Evolutionary conservation across 2,329 filamentous ascomycete species (phyloP).

Genomic region (Trichoderma endophyticum): DNA sequence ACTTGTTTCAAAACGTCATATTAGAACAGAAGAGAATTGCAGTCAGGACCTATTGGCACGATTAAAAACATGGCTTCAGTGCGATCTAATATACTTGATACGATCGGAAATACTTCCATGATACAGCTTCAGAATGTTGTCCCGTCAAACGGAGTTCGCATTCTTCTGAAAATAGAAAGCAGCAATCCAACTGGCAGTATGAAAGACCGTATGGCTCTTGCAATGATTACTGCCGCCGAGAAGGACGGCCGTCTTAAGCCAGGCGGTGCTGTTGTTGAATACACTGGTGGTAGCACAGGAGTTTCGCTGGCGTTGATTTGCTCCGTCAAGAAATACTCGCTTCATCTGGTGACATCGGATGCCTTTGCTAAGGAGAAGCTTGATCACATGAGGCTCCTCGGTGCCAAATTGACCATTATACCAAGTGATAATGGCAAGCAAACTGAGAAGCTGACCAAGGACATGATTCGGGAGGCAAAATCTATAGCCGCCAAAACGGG

Average conservation of each 20-base stretch:
- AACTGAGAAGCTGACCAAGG: slow-evolving; percentile 14
- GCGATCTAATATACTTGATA: background rate
- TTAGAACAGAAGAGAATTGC: background rate
- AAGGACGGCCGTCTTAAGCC: slow-evolving; percentile 2
- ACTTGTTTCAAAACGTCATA: background rate
- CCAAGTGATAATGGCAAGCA: slow-evolving; percentile 11
- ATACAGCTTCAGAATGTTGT: background rate
- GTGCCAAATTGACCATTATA: background rate
- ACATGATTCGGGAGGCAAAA: slow-evolving; percentile 9
- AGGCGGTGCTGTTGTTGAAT: slow-evolving; percentile 11
- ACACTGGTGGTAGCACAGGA: slow-evolving; percentile 7
- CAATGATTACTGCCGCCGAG: slow-evolving; percentile 12
- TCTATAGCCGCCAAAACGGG: background rate
- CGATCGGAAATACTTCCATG: background rate
- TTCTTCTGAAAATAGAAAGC: slow-evolving; percentile 3
- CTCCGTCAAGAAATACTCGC: background rate
- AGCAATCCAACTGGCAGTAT: slow-evolving; percentile 9
- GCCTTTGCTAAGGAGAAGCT: slow-evolving; percentile 11
- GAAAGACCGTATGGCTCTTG: slow-evolving; percentile 15
- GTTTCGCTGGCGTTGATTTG: slow-evolving; percentile 2
- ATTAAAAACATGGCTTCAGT: background rate
- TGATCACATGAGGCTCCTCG: slow-evolving; percentile 4
- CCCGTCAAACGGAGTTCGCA: slow-evolving; percentile 1
- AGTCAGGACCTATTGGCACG: background rate
- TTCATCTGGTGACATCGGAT: slow-evolving; percentile 10